Conservation (phyloP, 108 stramenopile species). For the Hondaea fermentalgiana region DNA sequence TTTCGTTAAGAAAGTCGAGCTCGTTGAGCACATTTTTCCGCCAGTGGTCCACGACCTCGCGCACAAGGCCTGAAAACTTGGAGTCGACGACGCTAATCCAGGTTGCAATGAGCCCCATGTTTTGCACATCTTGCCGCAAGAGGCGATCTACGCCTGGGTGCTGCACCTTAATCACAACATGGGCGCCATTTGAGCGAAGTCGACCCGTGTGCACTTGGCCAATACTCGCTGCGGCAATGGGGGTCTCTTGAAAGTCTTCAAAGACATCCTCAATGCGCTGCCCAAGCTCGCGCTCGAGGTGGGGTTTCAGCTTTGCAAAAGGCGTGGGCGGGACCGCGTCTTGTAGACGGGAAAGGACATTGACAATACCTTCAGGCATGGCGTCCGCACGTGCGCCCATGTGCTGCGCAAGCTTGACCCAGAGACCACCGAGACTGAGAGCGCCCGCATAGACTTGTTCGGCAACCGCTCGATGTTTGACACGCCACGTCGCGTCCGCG, state of each 20-base stretch:
- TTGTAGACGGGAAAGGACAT: constrained; percentile 38
- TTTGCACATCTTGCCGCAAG: constrained; percentile 46
- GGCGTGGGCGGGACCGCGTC: constrained; percentile 43
- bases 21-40: constrained; percentile 41
- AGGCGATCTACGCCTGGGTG: constrained; percentile 38
- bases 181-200: constrained; percentile 7
- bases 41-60: constrained; percentile 40
- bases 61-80: constrained; percentile 28
- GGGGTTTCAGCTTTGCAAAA: constrained; percentile 24
- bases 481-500: neutral
- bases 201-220: constrained; percentile 47
- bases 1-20: constrained; percentile 48
- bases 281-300: constrained; percentile 20
- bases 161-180: constrained; percentile 54
- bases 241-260: neutral
- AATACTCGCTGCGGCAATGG: constrained; percentile 39
- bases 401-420: constrained; percentile 57
- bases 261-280: constrained; percentile 10
- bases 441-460: neutral
- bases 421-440: constrained; percentile 32
- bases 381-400: constrained; percentile 46
- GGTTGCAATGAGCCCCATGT: constrained; percentile 28
- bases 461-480: neutral
- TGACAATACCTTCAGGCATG: constrained; percentile 38
- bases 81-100: constrained; percentile 33